Evolutionary conservation across 129 eudicot species (phyloP), one percentile per base, ranked within the genome.

Genomic region (Ambrosia artemisiifolia): DNA sequence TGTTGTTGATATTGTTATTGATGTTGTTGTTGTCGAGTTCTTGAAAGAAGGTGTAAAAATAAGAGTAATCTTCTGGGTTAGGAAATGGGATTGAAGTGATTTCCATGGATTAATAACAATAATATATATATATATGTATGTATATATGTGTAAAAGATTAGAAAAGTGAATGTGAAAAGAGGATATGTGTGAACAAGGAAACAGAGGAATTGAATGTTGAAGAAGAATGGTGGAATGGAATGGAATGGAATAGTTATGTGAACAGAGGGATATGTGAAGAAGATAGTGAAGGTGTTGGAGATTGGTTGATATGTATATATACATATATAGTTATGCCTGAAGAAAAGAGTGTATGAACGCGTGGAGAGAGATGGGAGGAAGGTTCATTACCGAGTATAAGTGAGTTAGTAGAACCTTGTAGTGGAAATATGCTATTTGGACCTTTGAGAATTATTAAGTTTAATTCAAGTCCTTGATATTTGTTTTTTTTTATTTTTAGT

Each of bases 31-130:
- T 33, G 8, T 86, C 84, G 11, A 82, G 24, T 5, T 88, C 96
- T 74, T 85, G 91, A 74, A 82, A 68, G 49, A 88, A 81, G 4
- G 69, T 59, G 62, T 78, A 83, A 54, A 82, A 80, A 44, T 70
- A 77, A 5, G 86, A 77, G 73, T 51, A 84, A 7, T 88, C 96
- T 53, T 88, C 96, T 63, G 69, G 84, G 65, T 72, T 80, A 14
- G 78, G 69, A 13, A 78, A 81, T 19, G 89, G 80, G 44, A 81
- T 46, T 30, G 91, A 60, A 20, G 78, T 78, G 60, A 83, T 82
- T 72, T 83, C 96, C 96, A 88, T 88, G 0, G 67, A 16, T 63
- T 10, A n/a, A 38, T 24, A 24, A 24, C 28, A 24, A 24, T 24
- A 24, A 24, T 24, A 24, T n/a, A n/a, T n/a, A n/a, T n/a, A n/a